A percentile compares a stretch with the other conserved stretches of the same genome.
Evolutionary conservation across 129 eudicot genomes (phyloP).

Genomic region (Kitagawia praeruptora): DNA sequence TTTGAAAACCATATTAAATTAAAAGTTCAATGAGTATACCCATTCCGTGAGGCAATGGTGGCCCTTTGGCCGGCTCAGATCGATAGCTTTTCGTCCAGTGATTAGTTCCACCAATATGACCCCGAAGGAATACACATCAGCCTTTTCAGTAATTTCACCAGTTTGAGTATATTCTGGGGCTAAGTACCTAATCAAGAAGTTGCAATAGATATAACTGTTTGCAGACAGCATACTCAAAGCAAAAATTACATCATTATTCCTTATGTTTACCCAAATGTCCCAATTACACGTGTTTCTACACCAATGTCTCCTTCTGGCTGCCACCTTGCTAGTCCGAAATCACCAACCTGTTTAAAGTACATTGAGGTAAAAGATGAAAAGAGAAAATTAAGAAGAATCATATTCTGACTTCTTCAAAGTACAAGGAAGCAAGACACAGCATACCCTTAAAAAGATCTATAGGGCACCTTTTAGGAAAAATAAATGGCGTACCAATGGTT

Average conservation of each 20-base stretch:
- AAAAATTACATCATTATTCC: background rate
- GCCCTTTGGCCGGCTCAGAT: slow-evolving; percentile 80
- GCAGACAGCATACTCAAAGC: background rate
- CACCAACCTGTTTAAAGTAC: slow-evolving; percentile 58
- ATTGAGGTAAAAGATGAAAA: background rate
- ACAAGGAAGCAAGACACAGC: background rate
- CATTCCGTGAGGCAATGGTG: slow-evolving; percentile 81
- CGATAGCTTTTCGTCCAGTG: slow-evolving; percentile 89
- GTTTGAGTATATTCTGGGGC: slow-evolving; percentile 96
- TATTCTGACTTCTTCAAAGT: background rate
- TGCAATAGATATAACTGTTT: background rate
- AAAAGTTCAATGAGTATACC: slow-evolving; percentile 30
- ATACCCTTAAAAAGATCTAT: background rate
- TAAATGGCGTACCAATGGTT: slow-evolving; percentile 55
- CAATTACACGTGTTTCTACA: slow-evolving; percentile 75
- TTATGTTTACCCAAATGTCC: slow-evolving; percentile 69
- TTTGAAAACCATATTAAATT: background rate
- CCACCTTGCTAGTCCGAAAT: slow-evolving; percentile 96
- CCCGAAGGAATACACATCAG: slow-evolving; percentile 90
- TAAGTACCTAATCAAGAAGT: slow-evolving; percentile 44
- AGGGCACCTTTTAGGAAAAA: background rate
- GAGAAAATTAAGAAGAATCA: background rate
- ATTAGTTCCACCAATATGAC: slow-evolving; percentile 75
- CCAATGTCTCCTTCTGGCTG: slow-evolving; percentile 78
- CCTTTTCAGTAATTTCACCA: slow-evolving; percentile 85